A percentile compares a stretch with the other conserved stretches of the same genome.
Evolutionary conservation across 1,284 basidiomycete genomes (phyloP).

Genomic region (Rhodofomes roseus): DNA sequence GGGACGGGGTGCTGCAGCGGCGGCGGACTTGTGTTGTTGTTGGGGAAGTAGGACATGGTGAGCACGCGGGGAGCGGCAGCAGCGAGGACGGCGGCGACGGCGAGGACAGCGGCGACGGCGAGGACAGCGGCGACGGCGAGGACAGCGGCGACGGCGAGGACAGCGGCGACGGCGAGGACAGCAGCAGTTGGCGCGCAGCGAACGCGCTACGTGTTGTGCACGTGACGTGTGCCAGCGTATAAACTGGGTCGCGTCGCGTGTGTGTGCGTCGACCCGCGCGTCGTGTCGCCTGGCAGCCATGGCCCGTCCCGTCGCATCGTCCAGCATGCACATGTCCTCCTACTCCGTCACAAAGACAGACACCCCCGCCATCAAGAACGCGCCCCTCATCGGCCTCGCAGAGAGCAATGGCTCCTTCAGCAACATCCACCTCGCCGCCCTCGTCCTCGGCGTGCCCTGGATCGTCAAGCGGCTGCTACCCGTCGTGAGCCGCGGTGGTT

Average conservation of each 20-base stretch:
- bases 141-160: not conserved
- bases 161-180: not conserved
- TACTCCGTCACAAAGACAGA: slow-evolving; percentile 54
- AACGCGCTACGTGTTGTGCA: slow-evolving; percentile 6
- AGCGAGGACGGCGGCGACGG: not conserved
- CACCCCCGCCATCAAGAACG: slow-evolving; percentile 75
- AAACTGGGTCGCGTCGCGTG: not conserved
- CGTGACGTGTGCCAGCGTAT: slow-evolving; percentile 9
- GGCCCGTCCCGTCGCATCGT: not conserved
- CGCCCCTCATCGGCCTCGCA: slow-evolving; percentile 77
- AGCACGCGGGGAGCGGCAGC: not conserved
- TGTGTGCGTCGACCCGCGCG: not conserved
- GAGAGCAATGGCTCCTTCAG: slow-evolving; percentile 86
- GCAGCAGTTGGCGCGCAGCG: not conserved
- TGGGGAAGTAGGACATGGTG: slow-evolving; percentile 40
- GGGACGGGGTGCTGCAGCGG: slow-evolving; percentile 88
- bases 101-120: not conserved
- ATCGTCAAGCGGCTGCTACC: slow-evolving; percentile 78
- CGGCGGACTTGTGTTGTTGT: slow-evolving; percentile 62
- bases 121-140: not conserved
- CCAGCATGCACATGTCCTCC: slow-evolving; percentile 35
- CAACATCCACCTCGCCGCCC: slow-evolving; percentile 76
- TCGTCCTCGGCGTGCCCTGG: slow-evolving; percentile 78
- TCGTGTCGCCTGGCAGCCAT: not conserved
- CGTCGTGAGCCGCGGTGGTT: slow-evolving; percentile 71